phyloP scores from a whole-genome alignment of 352 stramenopile species.

The Plasmopara viticola region DNA sequence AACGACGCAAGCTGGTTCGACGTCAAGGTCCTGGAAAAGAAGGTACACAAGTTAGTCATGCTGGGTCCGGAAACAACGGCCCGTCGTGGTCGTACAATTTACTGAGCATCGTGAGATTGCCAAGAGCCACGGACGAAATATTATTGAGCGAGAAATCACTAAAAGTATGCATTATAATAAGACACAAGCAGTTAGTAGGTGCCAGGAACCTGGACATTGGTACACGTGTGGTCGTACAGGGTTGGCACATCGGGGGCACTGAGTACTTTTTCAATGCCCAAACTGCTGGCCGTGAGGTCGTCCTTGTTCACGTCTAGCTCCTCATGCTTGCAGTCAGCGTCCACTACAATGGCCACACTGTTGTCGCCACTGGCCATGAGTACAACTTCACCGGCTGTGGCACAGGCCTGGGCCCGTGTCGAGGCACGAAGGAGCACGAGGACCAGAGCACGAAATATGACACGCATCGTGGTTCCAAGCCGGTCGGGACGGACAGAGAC shows the following conservation, averaged over 20 bases:
- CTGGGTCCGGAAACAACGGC: constrained; percentile 38
- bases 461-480: constrained; percentile 1
- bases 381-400: constrained; percentile 32
- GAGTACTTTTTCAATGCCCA: constrained; percentile 43
- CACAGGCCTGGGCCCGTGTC: constrained; percentile 18
- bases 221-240: constrained; percentile 21
- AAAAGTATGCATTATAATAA: background rate
- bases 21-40: constrained; percentile 36
- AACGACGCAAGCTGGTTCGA: constrained; percentile 44
- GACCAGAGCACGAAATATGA: constrained; percentile 1
- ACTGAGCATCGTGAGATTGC: constrained; percentile 22
- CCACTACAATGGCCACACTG: constrained; percentile 31
- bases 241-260: constrained; percentile 41
- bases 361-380: constrained; percentile 30
- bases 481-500: background rate
- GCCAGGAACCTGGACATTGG: too few species aligned
- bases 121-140: constrained; percentile 31
- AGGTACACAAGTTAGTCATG: background rate
- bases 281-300: constrained; percentile 28
- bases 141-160: constrained; percentile 50
- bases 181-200: background rate
- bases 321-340: constrained; percentile 26
- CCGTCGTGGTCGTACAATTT: constrained; percentile 39
- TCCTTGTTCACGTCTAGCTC: constrained; percentile 28
- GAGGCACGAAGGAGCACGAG: constrained; percentile 6